Conservation (phyloP, 2,329 filamentous ascomycete species). For the Penicillium sp. region DNA sequence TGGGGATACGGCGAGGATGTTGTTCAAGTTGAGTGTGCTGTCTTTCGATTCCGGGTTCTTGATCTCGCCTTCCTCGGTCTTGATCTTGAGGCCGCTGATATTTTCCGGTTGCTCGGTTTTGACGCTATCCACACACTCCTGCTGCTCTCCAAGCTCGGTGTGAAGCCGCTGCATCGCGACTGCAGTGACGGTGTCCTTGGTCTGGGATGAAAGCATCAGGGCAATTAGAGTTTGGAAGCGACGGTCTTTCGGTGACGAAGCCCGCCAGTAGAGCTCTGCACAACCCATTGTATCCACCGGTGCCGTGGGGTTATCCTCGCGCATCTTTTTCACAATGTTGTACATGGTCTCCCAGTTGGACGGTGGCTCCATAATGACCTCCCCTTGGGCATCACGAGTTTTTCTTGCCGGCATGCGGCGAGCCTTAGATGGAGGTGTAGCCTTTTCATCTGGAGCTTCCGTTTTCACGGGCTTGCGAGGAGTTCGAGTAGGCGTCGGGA, state of each 20-base stretch:
- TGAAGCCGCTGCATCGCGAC: conserved; percentile 78
- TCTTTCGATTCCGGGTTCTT: conserved; percentile 28
- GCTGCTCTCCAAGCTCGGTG: conserved; percentile 59
- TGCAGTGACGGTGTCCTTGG: conserved; percentile 87
- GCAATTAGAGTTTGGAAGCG: conserved; percentile 84
- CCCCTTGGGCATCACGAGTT: conserved; percentile 38
- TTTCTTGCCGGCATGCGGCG: conserved; percentile 43
- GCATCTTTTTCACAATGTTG: conserved; percentile 73
- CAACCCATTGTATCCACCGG: conserved; percentile 98
- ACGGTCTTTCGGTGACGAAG: conserved; percentile 53
- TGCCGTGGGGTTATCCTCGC: conserved; percentile 62
- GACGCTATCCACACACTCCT: conserved; percentile 5
- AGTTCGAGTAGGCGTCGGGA: conserved; percentile 18
- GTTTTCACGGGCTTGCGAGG: conserved; percentile 16
- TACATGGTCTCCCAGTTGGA: conserved; percentile 85
- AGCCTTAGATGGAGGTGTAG: conserved; percentile 29
- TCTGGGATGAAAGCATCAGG: conserved; percentile 89
- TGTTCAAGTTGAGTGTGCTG: conserved; percentile 67
- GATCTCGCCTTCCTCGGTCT: conserved; percentile 21
- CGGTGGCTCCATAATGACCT: conserved; percentile 56
- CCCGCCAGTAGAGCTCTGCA: conserved; percentile 50
- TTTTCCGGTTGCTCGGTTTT: conserved; percentile 2
- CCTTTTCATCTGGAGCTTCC: conserved; percentile 23
- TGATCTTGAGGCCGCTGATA: conserved; percentile 20
- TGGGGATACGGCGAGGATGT: conserved; percentile 70